A percentile compares a stretch with the other conserved stretches of the same genome.
phyloP scores from a whole-genome alignment of 768 basidiomycete genomes.

The Pulveroboletus sp. region DNA sequence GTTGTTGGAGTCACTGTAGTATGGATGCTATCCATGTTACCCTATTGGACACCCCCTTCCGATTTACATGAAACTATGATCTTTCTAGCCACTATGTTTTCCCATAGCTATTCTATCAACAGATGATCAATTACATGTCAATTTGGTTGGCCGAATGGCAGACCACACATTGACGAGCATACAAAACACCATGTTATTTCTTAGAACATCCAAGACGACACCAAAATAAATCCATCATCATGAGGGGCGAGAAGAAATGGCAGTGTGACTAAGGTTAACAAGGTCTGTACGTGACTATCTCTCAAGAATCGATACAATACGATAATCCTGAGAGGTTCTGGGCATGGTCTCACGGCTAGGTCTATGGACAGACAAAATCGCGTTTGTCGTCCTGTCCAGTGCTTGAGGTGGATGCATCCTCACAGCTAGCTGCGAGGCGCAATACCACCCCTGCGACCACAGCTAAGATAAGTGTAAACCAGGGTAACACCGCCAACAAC shows the following conservation, averaged over 20 bases:
- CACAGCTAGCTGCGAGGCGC: constrained; percentile 27
- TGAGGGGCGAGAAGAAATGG: not conserved
- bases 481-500: constrained; percentile 47
- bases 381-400: not conserved
- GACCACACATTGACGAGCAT: not conserved
- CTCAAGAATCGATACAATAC: not conserved
- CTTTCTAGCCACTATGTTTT: no score
- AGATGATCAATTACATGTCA: no score
- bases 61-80: no score
- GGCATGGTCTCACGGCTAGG: not conserved
- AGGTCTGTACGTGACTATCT: not conserved
- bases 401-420: not conserved
- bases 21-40: no score
- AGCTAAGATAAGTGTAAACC: constrained; percentile 45
- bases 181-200: not conserved
- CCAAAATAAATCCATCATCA: not conserved
- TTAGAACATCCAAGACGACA: not conserved
- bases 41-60: no score
- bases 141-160: no score
- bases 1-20: no score
- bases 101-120: no score
- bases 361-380: not conserved
- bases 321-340: not conserved
- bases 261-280: no score
- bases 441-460: constrained; percentile 34